These are phyloP conservation scores for Brasenia schreberi DNA, from an alignment of 164 flowering plant species.

Conservation along the genomic window DNA sequence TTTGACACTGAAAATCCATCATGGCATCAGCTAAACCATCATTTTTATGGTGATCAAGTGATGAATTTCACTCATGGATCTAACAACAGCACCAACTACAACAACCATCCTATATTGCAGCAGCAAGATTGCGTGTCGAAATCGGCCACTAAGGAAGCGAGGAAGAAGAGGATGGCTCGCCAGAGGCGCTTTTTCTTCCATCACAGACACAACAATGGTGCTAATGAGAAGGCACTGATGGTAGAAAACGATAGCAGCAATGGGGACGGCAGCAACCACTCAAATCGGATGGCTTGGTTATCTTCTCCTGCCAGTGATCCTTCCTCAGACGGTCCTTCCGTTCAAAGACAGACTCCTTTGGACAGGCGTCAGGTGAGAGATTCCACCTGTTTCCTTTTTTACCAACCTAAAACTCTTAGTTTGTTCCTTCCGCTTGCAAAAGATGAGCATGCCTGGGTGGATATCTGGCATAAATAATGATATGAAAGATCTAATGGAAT, in stretches of 20 bases:
- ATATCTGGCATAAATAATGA: too few species aligned
- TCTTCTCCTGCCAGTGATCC: conserved; percentile 4
- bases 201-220: conserved; percentile 9
- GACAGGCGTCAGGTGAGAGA: conserved; percentile 47
- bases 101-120: neutral
- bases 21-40: neutral
- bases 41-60: neutral
- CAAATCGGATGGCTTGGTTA: conserved; percentile 53
- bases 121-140: neutral
- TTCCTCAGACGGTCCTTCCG: neutral
- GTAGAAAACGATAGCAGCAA: neutral
- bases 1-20: neutral
- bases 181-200: conserved; percentile 51
- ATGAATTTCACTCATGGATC: neutral
- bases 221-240: neutral
- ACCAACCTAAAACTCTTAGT: neutral
- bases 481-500: too few species aligned
- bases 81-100: neutral
- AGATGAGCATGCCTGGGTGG: too few species aligned
- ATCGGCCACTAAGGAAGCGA: conserved; percentile 76
- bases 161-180: conserved; percentile 92
- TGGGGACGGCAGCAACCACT: conserved; percentile 3
- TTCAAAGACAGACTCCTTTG: conserved; percentile 23
- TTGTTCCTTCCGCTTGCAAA: neutral
- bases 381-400: neutral